phyloP scores from a whole-genome alignment of 2,329 filamentous ascomycete genomes.

The Fusarium sp. region DNA sequence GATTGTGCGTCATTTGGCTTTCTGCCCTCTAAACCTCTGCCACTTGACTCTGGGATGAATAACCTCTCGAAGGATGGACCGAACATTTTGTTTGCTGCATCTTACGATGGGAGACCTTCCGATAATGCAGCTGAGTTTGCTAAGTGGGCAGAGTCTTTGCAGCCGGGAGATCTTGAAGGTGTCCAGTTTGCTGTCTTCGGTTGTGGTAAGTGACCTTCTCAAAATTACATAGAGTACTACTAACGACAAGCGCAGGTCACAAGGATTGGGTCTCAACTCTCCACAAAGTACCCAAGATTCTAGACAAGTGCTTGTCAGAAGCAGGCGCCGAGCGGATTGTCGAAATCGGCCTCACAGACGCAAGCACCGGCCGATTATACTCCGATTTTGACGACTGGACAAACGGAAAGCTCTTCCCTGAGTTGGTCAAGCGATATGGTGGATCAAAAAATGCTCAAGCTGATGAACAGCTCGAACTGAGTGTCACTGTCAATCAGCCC shows the following conservation, averaged over 20 bases:
- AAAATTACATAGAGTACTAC: slow-evolving; percentile 58
- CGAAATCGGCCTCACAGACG: slow-evolving; percentile 68
- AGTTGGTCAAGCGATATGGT: slow-evolving; percentile 59
- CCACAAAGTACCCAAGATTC: slow-evolving; percentile 72
- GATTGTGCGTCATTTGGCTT: slow-evolving; percentile 17
- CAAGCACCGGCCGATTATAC: slow-evolving; percentile 73
- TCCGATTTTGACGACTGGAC: slow-evolving; percentile 76
- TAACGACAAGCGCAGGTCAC: not conserved
- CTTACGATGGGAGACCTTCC: not conserved
- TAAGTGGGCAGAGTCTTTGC: not conserved
- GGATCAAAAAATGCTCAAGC: slow-evolving; percentile 5
- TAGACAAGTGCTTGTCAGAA: slow-evolving; percentile 65
- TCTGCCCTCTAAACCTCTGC: not conserved
- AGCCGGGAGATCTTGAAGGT: not conserved
- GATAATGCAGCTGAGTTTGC: slow-evolving; percentile 7
- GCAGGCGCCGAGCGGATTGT: slow-evolving; percentile 52
- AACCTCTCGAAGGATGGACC: slow-evolving; percentile 4
- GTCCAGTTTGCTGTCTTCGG: slow-evolving; percentile 10
- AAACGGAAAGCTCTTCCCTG: slow-evolving; percentile 65
- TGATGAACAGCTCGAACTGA: not conserved
- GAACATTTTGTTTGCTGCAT: slow-evolving; percentile 4
- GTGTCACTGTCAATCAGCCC: not conserved
- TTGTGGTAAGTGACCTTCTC: not conserved
- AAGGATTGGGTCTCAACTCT: slow-evolving; percentile 71
- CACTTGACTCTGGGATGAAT: not conserved